Percentiles rank a stretch among this genome's conserved stretches.
Conservation (phyloP, 2,329 filamentous ascomycete genomes). For the Pestalotiopsis sp. region DNA sequence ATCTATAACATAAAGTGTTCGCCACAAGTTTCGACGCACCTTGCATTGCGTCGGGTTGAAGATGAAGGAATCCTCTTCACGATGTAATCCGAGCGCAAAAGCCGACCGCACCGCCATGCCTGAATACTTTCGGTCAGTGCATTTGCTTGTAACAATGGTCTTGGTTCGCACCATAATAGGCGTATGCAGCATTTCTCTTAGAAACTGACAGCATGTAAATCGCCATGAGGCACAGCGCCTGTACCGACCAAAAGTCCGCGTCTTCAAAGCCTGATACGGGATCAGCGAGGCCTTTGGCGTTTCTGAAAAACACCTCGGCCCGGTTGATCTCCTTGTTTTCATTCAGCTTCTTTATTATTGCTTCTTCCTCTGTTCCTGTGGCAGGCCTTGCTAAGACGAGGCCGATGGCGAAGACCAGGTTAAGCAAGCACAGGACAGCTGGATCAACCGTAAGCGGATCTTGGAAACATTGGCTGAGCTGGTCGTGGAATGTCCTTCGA, state of each 20-base stretch:
- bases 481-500: constrained; percentile 45
- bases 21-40: constrained; percentile 60
- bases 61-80: constrained; percentile 57
- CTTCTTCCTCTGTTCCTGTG: constrained; percentile 48
- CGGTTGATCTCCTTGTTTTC: constrained; percentile 44
- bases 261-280: constrained; percentile 55
- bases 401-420: constrained; percentile 64
- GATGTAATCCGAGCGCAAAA: constrained; percentile 62
- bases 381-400: constrained; percentile 56
- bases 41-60: constrained; percentile 47
- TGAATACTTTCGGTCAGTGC: constrained; percentile 23
- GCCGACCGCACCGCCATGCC: constrained; percentile 65
- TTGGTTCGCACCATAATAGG: constrained; percentile 51
- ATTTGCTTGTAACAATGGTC: background rate
- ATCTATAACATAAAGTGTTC: constrained; percentile 64
- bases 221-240: constrained; percentile 63
- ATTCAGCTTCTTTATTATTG: constrained; percentile 51
- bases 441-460: constrained; percentile 51
- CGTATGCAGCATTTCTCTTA: constrained; percentile 63
- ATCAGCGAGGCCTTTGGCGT: constrained; percentile 53
- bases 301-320: constrained; percentile 63
- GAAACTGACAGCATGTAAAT: constrained; percentile 63
- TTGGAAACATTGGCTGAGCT: constrained; percentile 53
- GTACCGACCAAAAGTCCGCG: constrained; percentile 64
- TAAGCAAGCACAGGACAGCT: constrained; percentile 58